These are phyloP conservation scores for Piromyces sp. DNA, from an alignment of 192 early-diverging fungal genomes.

Conservation along the genomic window DNA sequence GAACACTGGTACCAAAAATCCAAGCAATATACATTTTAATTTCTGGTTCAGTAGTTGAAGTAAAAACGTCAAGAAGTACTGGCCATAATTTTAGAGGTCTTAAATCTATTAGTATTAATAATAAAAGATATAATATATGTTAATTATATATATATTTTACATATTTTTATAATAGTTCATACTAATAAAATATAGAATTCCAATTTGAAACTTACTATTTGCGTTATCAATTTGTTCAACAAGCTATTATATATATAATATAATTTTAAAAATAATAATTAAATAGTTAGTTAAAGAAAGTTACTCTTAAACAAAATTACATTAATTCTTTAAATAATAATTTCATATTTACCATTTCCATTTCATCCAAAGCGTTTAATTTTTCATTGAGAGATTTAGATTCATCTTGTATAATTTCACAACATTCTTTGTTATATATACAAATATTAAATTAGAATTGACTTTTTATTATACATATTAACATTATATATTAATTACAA, in stretches of 20 bases:
- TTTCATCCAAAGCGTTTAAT: slow-evolving; percentile 71
- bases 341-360: slow-evolving; percentile 50
- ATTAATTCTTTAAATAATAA: too few species aligned
- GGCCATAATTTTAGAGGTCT: slow-evolving; percentile 78
- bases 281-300: too few species aligned
- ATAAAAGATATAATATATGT: not conserved
- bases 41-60: slow-evolving; percentile 13
- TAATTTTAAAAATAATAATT: too few species aligned
- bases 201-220: slow-evolving; percentile 25
- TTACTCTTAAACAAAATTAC: too few species aligned
- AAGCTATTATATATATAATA: too few species aligned
- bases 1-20: slow-evolving; percentile 83
- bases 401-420: slow-evolving; percentile 44
- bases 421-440: slow-evolving; percentile 35
- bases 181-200: too few species aligned
- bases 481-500: too few species aligned
- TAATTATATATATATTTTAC: too few species aligned
- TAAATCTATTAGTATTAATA: slow-evolving; percentile 32
- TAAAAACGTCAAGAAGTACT: slow-evolving; percentile 37
- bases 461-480: too few species aligned
- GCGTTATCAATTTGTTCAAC: slow-evolving; percentile 83
- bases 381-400: slow-evolving; percentile 43
- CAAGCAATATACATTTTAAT: slow-evolving; percentile 60
- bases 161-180: too few species aligned
- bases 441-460: too few species aligned